Base-by-base conservation (phyloP, 345 rosid genomes). In the Odontarrhena argentea region DNA sequence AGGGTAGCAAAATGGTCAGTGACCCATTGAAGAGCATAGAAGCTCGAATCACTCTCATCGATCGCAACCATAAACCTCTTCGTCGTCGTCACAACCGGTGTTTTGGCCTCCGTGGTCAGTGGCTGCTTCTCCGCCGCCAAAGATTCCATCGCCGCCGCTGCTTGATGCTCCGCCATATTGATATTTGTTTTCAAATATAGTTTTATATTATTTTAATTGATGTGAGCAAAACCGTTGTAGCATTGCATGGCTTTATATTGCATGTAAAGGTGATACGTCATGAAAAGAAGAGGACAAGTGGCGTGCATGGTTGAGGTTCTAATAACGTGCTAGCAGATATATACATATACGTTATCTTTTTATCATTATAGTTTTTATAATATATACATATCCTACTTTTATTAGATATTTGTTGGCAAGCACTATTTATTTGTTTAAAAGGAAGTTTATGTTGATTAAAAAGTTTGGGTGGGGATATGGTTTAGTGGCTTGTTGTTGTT, bases 31-130 rank as follows among this genome's bases (percentile, higher is more conserved):
- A 75, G 75, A 56, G 78, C 78, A 9, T 69, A 75, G 51, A 68
- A 65, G 73, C 87, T 81, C 9, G 60, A 65, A 15, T 79, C 87
- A 35, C 82, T 81, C 10, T 81, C 85, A 47, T 84, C 87, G 15
- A 81, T 37, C 1, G 79, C 85, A 69, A 81, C 79, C 82, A 79
- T 57, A 38, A 81, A 65, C 28, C 55, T 79, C 77, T 77, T 62
- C 59, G 60, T 79, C 66, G n/a, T 55, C 58, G 52, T 36, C 30
- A 22, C 58, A 9, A 15, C 28, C 7, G 55, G 47, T 42, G 25
- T 4, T 41, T 40, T 41, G 7, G 69, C 9, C 55, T 52, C 68
- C 22, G 41, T 34, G 2, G 40, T 54, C 78, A 68, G 61, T 3
- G 61, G 74, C 50, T 63, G 74, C 67, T 63, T 68, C 63, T 71